A percentile compares a stretch with the other conserved stretches of the same genome.
Conservation (phyloP, 345 rosid species). For the Salix purpurea region DNA sequence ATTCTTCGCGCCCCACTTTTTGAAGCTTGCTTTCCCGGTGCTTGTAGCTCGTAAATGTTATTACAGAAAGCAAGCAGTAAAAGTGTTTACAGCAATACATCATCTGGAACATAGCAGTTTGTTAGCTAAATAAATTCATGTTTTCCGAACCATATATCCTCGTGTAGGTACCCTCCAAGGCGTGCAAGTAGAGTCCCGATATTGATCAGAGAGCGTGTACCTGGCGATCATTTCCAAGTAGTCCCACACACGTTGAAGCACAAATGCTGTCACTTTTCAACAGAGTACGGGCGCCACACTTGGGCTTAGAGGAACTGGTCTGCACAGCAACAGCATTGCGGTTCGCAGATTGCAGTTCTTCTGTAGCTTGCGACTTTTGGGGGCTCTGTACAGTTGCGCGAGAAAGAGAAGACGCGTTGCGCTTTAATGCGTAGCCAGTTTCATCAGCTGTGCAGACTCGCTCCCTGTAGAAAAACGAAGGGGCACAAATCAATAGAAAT, state of each 20-base stretch:
- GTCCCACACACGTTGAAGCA: slow-evolving; percentile 58
- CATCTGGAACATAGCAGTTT: not conserved
- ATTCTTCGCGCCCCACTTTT: not conserved
- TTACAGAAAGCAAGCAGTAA: slow-evolving; percentile 4
- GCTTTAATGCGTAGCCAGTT: slow-evolving; percentile 29
- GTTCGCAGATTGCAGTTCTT: slow-evolving; percentile 30
- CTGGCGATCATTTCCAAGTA: slow-evolving; percentile 28
- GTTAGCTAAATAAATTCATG: not conserved
- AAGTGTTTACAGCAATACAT: not conserved
- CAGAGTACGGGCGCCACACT: slow-evolving; percentile 44
- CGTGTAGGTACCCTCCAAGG: not conserved
- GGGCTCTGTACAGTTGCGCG: slow-evolving; percentile 35
- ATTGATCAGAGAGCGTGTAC: slow-evolving; percentile 24
- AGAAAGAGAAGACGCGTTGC: slow-evolving; percentile 28
- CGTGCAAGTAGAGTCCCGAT: not conserved
- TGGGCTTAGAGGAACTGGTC: slow-evolving; percentile 29
- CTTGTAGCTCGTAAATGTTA: not conserved
- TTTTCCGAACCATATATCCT: not conserved
- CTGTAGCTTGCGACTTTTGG: slow-evolving; percentile 14
- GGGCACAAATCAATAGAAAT: not conserved
- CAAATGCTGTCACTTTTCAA: slow-evolving; percentile 64
- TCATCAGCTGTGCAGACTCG: slow-evolving; percentile 53
- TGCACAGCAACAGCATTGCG: slow-evolving; percentile 36
- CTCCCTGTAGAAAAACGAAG: slow-evolving; percentile 41
- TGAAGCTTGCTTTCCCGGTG: slow-evolving; percentile 3